Percentiles rank a stretch among this genome's conserved stretches.
These are phyloP conservation scores for Eimeria zaria DNA, from an alignment of 169 alveolate species.

Conservation along the genomic window DNA sequence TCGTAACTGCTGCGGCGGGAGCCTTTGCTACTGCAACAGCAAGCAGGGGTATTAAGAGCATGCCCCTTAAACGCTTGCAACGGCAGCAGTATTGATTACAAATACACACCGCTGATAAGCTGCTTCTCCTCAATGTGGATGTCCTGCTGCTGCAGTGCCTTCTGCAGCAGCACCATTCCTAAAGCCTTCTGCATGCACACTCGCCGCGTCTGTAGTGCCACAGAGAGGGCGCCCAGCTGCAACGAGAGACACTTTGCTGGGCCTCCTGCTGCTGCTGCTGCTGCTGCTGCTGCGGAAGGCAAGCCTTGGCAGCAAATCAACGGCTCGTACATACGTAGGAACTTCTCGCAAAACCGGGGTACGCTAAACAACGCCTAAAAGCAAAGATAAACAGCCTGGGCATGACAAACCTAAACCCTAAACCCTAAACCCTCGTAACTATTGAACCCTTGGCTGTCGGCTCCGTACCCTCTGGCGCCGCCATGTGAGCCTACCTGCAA, in stretches of 20 bases:
- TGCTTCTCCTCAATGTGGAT: conserved; percentile 16
- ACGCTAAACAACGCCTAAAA: conserved; percentile 37
- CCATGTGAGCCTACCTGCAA: conserved; percentile 87
- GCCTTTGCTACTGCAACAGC: neutral
- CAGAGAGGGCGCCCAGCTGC: conserved; percentile 74
- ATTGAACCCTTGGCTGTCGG: neutral
- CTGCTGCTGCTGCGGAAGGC: conserved; percentile 43
- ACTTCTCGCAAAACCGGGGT: conserved; percentile 66
- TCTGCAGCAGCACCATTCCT: conserved; percentile 33
- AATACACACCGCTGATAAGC: conserved; percentile 27
- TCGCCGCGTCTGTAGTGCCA: conserved; percentile 77
- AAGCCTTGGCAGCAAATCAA: conserved; percentile 62
- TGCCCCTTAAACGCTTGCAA: neutral
- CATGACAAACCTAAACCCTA: neutral
- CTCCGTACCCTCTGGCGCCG: neutral
- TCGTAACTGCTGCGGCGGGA: neutral
- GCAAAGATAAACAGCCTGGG: neutral
- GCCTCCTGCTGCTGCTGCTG: conserved; percentile 43
- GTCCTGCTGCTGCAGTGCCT: conserved; percentile 29
- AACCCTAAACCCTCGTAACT: neutral
- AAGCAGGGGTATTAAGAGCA: neutral
- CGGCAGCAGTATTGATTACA: neutral
- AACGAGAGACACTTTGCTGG: conserved; percentile 36
- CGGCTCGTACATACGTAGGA: conserved; percentile 29
- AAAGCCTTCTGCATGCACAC: conserved; percentile 57